Conservation (phyloP, 1,284 basidiomycete genomes). For the Melanopsichium pennsylvanicum region DNA sequence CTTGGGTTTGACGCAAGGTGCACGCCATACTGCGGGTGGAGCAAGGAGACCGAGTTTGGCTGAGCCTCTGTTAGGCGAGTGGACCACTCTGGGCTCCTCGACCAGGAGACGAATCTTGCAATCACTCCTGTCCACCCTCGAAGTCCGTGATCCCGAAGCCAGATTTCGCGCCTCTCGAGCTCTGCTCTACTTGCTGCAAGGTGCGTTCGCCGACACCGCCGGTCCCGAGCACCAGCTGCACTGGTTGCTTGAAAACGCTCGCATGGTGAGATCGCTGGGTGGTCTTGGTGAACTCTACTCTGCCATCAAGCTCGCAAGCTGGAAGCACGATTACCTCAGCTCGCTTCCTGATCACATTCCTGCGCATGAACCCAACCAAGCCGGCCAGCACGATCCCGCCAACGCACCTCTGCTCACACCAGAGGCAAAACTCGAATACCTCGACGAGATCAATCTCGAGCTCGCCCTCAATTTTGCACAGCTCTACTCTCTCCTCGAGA, state of each 20-base stretch:
- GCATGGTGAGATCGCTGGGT: conserved; percentile 82
- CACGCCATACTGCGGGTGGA: not conserved
- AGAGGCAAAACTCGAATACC: conserved; percentile 59
- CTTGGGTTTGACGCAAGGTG: conserved; percentile 41
- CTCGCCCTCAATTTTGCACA: conserved; percentile 62
- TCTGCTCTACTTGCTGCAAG: conserved; percentile 69
- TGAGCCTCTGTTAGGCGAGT: conserved; percentile 41
- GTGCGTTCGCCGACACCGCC: conserved; percentile 87
- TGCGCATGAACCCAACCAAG: conserved; percentile 22
- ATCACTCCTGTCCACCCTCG: conserved; percentile 54
- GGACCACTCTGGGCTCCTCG: conserved; percentile 54
- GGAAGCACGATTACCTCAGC: conserved; percentile 77
- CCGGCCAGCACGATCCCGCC: conserved; percentile 34
- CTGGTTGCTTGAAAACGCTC: conserved; percentile 94
- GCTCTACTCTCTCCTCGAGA: conserved; percentile 64
- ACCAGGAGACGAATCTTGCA: conserved; percentile 52
- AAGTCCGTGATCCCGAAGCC: conserved; percentile 56
- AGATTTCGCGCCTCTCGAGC: conserved; percentile 56
- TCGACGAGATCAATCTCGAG: conserved; percentile 65
- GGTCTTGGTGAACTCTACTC: conserved; percentile 84
- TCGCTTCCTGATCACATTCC: conserved; percentile 61
- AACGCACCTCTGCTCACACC: conserved; percentile 56
- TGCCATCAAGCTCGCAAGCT: conserved; percentile 86
- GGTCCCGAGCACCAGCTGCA: conserved; percentile 93
- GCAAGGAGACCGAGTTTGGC: conserved; percentile 27